Evolutionary conservation across 2,329 filamentous ascomycete species (phyloP).

Genomic region (Fusarium nanum): DNA sequence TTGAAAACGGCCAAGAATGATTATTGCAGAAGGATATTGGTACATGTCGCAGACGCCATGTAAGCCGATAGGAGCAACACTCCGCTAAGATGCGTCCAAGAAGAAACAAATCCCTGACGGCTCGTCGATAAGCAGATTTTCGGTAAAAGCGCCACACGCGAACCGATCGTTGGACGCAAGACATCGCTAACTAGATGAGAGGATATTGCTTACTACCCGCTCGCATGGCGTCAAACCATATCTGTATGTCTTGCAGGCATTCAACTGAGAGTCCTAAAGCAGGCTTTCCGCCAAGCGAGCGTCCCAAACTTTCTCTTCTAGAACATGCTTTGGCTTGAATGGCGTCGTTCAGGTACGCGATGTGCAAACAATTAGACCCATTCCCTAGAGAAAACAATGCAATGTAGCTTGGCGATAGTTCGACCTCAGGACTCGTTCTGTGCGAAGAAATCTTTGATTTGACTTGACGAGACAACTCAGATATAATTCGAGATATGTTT

Average conservation of each 20-base stretch:
- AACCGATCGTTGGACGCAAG: constrained; percentile 19
- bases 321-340: constrained; percentile 1
- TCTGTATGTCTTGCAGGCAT: constrained; percentile 18
- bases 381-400: not conserved
- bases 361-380: not conserved
- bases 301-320: not conserved
- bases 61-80: constrained; percentile 15
- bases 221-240: constrained; percentile 15
- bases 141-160: constrained; percentile 22
- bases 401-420: constrained; percentile 9
- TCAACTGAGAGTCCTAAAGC: not conserved
- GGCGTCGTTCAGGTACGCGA: not conserved
- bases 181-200: constrained; percentile 11
- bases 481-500: constrained; percentile 26
- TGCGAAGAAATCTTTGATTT: constrained; percentile 3
- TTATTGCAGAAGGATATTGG: constrained; percentile 10
- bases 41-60: constrained; percentile 16
- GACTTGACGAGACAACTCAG: not conserved
- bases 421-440: not conserved
- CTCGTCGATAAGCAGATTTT: constrained; percentile 18
- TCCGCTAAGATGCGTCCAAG: constrained; percentile 20
- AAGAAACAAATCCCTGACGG: constrained; percentile 1
- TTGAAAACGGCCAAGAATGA: constrained; percentile 21
- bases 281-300: not conserved
- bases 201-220: constrained; percentile 15